Conservation (phyloP, 805 yeast species). For the Saturnispora dispora region DNA sequence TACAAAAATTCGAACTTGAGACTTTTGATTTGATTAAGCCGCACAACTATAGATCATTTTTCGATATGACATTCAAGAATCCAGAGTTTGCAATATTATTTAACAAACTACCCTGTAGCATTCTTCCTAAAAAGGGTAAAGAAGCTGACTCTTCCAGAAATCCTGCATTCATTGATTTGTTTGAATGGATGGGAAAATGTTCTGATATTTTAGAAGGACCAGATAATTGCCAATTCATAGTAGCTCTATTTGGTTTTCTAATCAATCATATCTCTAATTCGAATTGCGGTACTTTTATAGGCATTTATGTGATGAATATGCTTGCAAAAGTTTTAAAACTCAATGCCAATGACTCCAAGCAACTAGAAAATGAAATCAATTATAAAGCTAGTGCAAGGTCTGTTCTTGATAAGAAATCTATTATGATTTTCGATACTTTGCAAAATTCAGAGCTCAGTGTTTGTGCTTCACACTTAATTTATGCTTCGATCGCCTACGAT, state of each 20-base stretch:
- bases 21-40: constrained; percentile 55
- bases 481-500: constrained; percentile 19
- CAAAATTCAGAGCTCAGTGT: constrained; percentile 7
- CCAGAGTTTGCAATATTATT: constrained; percentile 37
- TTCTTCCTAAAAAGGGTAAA: neutral
- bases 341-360: constrained; percentile 8
- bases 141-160: constrained; percentile 11
- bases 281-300: constrained; percentile 20
- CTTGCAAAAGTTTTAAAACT: constrained; percentile 17
- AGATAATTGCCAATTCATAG: constrained; percentile 44
- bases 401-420: constrained; percentile 37
- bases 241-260: constrained; percentile 41
- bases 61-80: constrained; percentile 52
- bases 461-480: constrained; percentile 16
- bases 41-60: constrained; percentile 40
- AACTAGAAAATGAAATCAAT: constrained; percentile 30
- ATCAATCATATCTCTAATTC: constrained; percentile 26
- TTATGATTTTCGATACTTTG: constrained; percentile 23
- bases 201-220: constrained; percentile 33
- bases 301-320: constrained; percentile 19
- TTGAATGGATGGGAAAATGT: constrained; percentile 48
- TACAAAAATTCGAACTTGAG: constrained; percentile 32
- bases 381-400: constrained; percentile 40
- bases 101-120: constrained; percentile 11
- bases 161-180: constrained; percentile 33